phyloP scores from a whole-genome alignment of 2,329 filamentous ascomycete species.

The Nigrospora oryzae region DNA sequence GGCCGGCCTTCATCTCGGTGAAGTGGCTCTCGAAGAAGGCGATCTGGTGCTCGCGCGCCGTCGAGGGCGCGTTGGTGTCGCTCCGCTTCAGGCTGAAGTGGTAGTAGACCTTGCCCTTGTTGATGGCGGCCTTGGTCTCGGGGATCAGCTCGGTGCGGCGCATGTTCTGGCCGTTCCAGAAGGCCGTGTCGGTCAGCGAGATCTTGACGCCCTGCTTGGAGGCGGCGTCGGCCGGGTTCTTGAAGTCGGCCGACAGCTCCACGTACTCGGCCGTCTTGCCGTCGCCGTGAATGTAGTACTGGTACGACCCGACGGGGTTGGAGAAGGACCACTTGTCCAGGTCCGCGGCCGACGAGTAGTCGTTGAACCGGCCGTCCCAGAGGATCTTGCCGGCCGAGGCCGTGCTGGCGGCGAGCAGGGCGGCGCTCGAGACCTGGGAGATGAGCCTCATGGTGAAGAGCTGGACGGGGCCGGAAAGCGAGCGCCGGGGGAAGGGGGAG shows the following conservation, averaged over 20 bases:
- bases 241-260: conserved; percentile 47
- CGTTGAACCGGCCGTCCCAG: conserved; percentile 54
- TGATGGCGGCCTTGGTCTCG: conserved; percentile 57
- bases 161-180: conserved; percentile 67
- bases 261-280: conserved; percentile 48
- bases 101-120: conserved; percentile 59
- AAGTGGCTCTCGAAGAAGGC: conserved; percentile 61
- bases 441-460: too few relatives aligned
- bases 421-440: not conserved
- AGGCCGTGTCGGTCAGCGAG: conserved; percentile 53
- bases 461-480: not conserved
- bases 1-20: conserved; percentile 64
- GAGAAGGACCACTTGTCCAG: conserved; percentile 50
- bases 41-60: conserved; percentile 59
- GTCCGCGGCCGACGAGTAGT: conserved; percentile 36
- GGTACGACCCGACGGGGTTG: conserved; percentile 55
- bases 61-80: conserved; percentile 49
- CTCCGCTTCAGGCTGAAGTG: conserved; percentile 61
- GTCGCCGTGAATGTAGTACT: conserved; percentile 66
- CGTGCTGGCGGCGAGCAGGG: not conserved
- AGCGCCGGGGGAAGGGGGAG: too few relatives aligned
- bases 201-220: conserved; percentile 60
- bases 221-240: conserved; percentile 55
- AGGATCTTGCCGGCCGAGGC: conserved; percentile 33
- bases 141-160: conserved; percentile 67